Evolutionary conservation across 2,329 filamentous ascomycete genomes (phyloP), one percentile per base, ranked within the genome.

Genomic region (Raffaelea deltoideospora): DNA sequence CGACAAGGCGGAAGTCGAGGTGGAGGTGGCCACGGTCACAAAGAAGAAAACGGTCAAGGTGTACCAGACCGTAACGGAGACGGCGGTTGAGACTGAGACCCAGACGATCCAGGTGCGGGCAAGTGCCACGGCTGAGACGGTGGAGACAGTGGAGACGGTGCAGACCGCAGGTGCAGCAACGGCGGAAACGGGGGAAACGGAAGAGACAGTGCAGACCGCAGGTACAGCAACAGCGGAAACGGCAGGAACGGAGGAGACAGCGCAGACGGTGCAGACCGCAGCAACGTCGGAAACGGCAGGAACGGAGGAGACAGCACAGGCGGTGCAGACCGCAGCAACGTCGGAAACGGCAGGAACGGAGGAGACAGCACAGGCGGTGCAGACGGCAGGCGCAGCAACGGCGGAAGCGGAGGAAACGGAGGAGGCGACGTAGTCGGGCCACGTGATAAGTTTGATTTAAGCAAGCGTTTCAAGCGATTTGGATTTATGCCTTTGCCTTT

Each of bases 61-160:
- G 15, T 44, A 41, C 34, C 41, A 50, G 40, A 50, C 48, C 7
- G 43, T 48, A 40, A 48, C 47, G 5, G 48, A 47, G 40, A 46
- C 41, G 31, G 43, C 46, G 43, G 47, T 44, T 3, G 47, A 45
- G 32, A 48, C 41, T 8, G 40, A 49, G 18, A 42, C 43, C 8
- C 37, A 45, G 3, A 50, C 46, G 11, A 44, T 47, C 0, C 39
- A 42, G 7, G 37, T 41, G 34, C 41, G 24, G 14, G 23, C 33
- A 11, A 21, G n/a, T 2, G 34, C 17, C 28, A 26, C 35, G 29
- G 9, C 33, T n/a, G 31, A 20, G 20, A 14, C 10, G 22, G 28
- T 14, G 22, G n/a, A n/a, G 29, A 15, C 17, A 10, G 13, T 13
- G 10, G 21, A 20, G 18, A 13, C 13, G 3, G 33, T 11, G 19